These are phyloP conservation scores for Lentinula edodes DNA, from an alignment of 768 basidiomycete species.

Conservation along the genomic window DNA sequence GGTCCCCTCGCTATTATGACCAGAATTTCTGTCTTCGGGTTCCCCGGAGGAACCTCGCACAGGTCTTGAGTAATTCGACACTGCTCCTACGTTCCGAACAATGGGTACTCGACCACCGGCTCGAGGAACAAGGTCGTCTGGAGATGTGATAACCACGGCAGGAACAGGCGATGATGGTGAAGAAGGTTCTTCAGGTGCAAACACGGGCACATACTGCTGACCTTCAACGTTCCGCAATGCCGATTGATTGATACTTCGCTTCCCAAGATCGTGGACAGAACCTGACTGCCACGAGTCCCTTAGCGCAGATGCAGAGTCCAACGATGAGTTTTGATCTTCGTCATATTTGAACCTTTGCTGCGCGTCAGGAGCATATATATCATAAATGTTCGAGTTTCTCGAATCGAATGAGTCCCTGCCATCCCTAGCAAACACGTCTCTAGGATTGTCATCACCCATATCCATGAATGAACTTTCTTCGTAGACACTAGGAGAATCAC, in stretches of 20 bases:
- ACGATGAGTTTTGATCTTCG: slow-evolving; percentile 37
- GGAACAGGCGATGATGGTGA: slow-evolving; percentile 30
- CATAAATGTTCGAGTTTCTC: not conserved
- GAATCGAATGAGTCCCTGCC: not conserved
- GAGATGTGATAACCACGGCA: slow-evolving; percentile 50
- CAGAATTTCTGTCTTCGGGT: slow-evolving; percentile 25
- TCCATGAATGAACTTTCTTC: slow-evolving; percentile 8
- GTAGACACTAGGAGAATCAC: slow-evolving; percentile 16
- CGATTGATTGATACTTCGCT: not conserved
- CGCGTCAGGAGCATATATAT: slow-evolving; percentile 18
- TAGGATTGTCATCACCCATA: slow-evolving; percentile 9
- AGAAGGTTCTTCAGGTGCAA: slow-evolving; percentile 7
- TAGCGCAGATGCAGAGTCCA: slow-evolving; percentile 30
- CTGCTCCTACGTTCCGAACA: slow-evolving; percentile 38
- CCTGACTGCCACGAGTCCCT: slow-evolving; percentile 37
- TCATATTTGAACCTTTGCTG: slow-evolving; percentile 27
- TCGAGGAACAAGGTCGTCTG: slow-evolving; percentile 18
- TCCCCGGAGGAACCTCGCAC: slow-evolving; percentile 23
- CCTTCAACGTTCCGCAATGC: not conserved
- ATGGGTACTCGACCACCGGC: slow-evolving; percentile 23
- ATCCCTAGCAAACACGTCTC: slow-evolving; percentile 14
- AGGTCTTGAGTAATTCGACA: slow-evolving; percentile 62
- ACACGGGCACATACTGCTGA: slow-evolving; percentile 7
- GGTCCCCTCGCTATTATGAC: slow-evolving; percentile 7
- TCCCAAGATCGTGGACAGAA: not conserved